Evolutionary conservation across 2,329 filamentous ascomycete genomes (phyloP).

Genomic region (Drechslerella stenobrocha): DNA sequence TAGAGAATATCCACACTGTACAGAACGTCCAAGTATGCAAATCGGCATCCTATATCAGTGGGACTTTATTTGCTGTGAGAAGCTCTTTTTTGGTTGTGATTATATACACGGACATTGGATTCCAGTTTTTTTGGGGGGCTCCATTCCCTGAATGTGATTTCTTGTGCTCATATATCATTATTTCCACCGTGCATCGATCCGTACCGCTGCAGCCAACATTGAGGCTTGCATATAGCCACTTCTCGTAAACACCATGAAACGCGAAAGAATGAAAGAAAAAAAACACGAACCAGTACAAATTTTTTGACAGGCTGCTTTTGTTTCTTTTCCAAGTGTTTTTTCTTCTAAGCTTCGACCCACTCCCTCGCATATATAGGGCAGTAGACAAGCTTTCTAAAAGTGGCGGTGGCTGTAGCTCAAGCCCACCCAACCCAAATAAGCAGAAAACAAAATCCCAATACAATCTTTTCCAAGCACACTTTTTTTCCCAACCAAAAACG

Average conservation of each 20-base stretch:
- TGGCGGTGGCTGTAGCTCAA: conserved; percentile 3
- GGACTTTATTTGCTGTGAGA: background rate
- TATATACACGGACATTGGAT: background rate
- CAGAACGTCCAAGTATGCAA: too few relatives aligned
- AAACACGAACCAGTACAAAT: conserved; percentile 11
- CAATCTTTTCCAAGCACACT: conserved; percentile 3
- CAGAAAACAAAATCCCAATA: conserved; percentile 5
- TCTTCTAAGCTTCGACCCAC: conserved; percentile 40
- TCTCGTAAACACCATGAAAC: conserved; percentile 12
- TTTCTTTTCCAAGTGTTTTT: conserved; percentile 18
- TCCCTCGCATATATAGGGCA: background rate
- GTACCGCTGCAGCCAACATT: conserved; percentile 6
- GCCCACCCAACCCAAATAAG: background rate
- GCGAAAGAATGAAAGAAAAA: conserved; percentile 15
- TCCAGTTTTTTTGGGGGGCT: background rate
- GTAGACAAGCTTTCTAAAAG: conserved; percentile 28
- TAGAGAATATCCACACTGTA: too few relatives aligned
- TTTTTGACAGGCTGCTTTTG: background rate
- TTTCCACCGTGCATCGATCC: conserved; percentile 4
- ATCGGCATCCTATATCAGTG: too few relatives aligned
- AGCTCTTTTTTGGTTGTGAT: too few relatives aligned
- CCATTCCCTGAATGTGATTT: background rate
- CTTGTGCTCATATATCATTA: conserved; percentile 42
- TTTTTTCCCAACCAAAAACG: conserved; percentile 14
- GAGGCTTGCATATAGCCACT: background rate